Conservation (phyloP, 2,329 filamentous ascomycete genomes). For the Verticillium klebahnii region DNA sequence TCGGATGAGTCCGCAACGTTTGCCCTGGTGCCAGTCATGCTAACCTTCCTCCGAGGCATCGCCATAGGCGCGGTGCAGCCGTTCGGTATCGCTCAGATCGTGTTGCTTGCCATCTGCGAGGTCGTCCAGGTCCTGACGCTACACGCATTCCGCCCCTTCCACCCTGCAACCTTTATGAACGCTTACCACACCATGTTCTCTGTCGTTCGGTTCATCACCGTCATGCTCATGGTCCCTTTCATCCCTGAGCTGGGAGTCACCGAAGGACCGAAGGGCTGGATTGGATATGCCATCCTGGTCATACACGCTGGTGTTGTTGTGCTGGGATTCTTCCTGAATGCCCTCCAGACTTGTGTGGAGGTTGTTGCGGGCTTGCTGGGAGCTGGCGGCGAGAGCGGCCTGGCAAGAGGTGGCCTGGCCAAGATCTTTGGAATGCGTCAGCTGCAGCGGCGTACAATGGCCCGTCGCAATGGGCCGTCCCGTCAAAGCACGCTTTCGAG, state of each 20-base stretch:
- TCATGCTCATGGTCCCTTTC: conserved; percentile 77
- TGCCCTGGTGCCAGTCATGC: conserved; percentile 77
- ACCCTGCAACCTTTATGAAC: conserved; percentile 93
- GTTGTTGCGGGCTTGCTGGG: conserved; percentile 78
- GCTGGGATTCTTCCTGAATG: conserved; percentile 90
- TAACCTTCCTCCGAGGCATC: conserved; percentile 82
- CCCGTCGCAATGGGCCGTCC: conserved; percentile 54
- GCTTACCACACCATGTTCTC: conserved; percentile 87
- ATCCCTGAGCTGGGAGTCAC: conserved; percentile 75
- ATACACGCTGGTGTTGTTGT: conserved; percentile 81
- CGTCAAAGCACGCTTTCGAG: conserved; percentile 80
- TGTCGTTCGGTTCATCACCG: conserved; percentile 67
- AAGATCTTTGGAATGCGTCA: conserved; percentile 93
- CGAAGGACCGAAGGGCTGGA: conserved; percentile 83
- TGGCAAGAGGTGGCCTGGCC: conserved; percentile 74
- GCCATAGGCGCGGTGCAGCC: conserved; percentile 90
- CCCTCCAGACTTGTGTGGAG: conserved; percentile 85
- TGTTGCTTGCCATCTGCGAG: conserved; percentile 89
- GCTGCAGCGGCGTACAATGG: conserved; percentile 67
- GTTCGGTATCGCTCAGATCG: conserved; percentile 88
- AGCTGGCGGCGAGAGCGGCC: conserved; percentile 73
- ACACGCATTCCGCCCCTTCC: conserved; percentile 85
- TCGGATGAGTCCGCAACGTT: conserved; percentile 90
- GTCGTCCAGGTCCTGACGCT: conserved; percentile 84
- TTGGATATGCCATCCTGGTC: conserved; percentile 85